A percentile compares a stretch with the other conserved stretches of the same genome.
phyloP scores from a whole-genome alignment of 768 basidiomycete genomes.

The Calocera cornea region DNA sequence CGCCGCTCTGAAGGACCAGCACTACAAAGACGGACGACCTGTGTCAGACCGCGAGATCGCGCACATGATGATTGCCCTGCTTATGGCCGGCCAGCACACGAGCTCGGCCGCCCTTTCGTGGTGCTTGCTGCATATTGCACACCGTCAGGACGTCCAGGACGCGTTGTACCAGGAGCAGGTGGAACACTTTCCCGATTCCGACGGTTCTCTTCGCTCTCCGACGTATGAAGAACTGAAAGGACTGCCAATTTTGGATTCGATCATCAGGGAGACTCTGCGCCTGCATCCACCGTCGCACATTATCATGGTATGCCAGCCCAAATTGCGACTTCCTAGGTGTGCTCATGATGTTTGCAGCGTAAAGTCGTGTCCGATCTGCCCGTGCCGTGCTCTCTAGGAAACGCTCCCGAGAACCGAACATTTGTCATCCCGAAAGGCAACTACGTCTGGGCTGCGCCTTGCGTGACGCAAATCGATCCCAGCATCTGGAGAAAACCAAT shows the following conservation, averaged over 20 bases:
- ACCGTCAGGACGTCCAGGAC: conserved; percentile 60
- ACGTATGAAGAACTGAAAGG: conserved; percentile 75
- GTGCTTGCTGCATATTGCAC: conserved; percentile 76
- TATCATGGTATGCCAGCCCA: conserved; percentile 35
- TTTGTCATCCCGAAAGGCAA: conserved; percentile 85
- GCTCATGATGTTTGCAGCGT: conserved; percentile 27
- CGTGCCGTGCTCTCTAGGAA: conserved; percentile 62
- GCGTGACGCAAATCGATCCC: conserved; percentile 78
- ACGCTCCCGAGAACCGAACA: conserved; percentile 33
- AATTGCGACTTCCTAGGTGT: too few relatives aligned
- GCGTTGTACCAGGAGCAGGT: conserved; percentile 84
- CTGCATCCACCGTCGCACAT: conserved; percentile 93
- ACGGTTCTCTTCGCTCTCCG: conserved; percentile 65
- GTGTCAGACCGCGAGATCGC: conserved; percentile 86
- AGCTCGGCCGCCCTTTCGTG: conserved; percentile 86
- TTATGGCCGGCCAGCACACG: conserved; percentile 99
- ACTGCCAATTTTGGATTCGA: conserved; percentile 70
- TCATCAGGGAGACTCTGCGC: conserved; percentile 87
- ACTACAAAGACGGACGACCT: conserved; percentile 64
- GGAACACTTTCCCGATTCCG: conserved; percentile 58
- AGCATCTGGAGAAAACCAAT: conserved; percentile 58
- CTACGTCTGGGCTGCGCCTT: conserved; percentile 82
- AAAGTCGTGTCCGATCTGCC: conserved; percentile 74
- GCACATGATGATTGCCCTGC: conserved; percentile 94
- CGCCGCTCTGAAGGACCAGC: conserved; percentile 68